Base-by-base conservation (phyloP, 768 basidiomycete species). In the Xerocomellus amylosporus region DNA sequence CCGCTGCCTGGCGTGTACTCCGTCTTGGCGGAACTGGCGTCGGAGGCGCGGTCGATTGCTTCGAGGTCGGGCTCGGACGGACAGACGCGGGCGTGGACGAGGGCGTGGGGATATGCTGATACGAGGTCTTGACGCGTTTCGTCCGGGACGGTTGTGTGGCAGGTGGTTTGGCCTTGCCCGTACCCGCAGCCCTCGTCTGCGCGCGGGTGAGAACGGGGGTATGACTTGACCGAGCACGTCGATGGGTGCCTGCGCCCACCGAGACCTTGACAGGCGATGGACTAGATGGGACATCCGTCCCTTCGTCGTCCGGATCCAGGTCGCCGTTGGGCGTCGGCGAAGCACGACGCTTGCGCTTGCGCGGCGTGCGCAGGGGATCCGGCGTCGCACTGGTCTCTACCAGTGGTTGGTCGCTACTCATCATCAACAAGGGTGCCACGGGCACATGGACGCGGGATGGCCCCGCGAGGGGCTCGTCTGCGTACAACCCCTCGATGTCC, bases 401-500 rank as follows among this genome's bases (percentile, higher is more conserved):
- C 3, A 51, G 34, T 8, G 56, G 53, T 1, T 61, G 68, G 28
- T 61, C 61, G 36, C 58, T 61, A 19, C 49, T 58, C 59, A 62
- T 60, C 49, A 49, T 22, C 38, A 68, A 51, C 61, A 71, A 50
- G n/a, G 66, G 64, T 28, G 68, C 60, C n/a, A 31, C 43, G 0
- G 61, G 49, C 3, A 58, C 57, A 38, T 51, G 53, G 13, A 49
- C 49, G 8, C 53, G 62, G 2, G 70, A 70, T 6, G 61, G 68
- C 17, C 70, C 67, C 9, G 70, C 40, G 56, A 66, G 41, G 2
- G 68, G 68, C 17, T 71, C 68, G 17, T 70, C 71, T 0, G 69
- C 62, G 48, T 74, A 75, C 44, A 75, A 60, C 28, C 70, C 62
- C 14, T 74, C 68, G n/a, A 70, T 68, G 15, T 68, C 69, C 61